Percentiles rank a stretch among this genome's conserved stretches.
These are phyloP conservation scores for Salvia splendens DNA, from an alignment of 257 asterid species.

Conservation along the genomic window DNA sequence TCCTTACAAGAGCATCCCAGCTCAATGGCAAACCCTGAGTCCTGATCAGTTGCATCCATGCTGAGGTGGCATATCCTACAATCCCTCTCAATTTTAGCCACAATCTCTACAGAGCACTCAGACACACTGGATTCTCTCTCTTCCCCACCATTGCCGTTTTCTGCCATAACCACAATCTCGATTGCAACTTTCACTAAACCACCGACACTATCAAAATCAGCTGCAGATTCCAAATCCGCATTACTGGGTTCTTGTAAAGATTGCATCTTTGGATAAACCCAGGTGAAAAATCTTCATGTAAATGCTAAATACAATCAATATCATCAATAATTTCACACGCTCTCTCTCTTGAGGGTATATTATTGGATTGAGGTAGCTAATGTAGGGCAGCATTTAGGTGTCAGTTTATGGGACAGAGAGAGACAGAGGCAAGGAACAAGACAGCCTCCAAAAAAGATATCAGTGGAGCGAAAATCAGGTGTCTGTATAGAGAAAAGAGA, in stretches of 20 bases:
- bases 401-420: constrained; percentile 28
- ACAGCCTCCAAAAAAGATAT: constrained; percentile 11
- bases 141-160: not conserved
- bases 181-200: constrained; percentile 25
- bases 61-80: constrained; percentile 79
- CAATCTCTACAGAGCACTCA: constrained; percentile 58
- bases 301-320: constrained; percentile 31
- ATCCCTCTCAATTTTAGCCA: constrained; percentile 55
- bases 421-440: constrained; percentile 21
- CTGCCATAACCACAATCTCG: not conserved
- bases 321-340: constrained; percentile 22
- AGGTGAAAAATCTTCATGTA: constrained; percentile 55
- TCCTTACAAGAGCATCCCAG: constrained; percentile 79
- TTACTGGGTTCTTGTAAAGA: constrained; percentile 40
- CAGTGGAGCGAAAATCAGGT: constrained; percentile 7
- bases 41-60: constrained; percentile 56
- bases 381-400: not conserved
- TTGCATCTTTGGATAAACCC: constrained; percentile 51
- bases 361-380: constrained; percentile 4
- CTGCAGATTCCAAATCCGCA: constrained; percentile 51
- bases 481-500: constrained; percentile 14
- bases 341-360: constrained; percentile 6
- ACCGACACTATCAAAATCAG: constrained; percentile 8
- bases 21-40: constrained; percentile 56
- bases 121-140: constrained; percentile 48